Percentiles rank a stretch among this genome's conserved stretches.
Evolutionary conservation across 2,329 filamentous ascomycete genomes (phyloP).

Genomic region (Pseudogymnoascus sp.): DNA sequence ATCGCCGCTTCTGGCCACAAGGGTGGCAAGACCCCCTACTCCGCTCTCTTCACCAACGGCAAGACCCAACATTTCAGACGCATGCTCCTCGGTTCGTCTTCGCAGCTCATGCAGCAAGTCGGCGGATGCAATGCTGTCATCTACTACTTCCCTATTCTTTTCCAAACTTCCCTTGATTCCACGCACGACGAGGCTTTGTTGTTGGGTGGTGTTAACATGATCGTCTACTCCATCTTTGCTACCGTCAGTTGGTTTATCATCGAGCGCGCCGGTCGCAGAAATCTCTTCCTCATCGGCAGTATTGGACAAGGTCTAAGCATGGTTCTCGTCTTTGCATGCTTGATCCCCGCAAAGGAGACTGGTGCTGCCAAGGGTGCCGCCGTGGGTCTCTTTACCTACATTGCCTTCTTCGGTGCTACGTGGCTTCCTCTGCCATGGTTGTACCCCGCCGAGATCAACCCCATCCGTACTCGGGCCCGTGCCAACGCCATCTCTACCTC

Average conservation of each 20-base stretch:
- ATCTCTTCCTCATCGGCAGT: conserved; percentile 65
- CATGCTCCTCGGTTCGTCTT: conserved; percentile 43
- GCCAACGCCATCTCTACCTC: conserved; percentile 58
- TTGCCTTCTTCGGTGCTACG: conserved; percentile 52
- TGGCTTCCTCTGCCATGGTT: conserved; percentile 58
- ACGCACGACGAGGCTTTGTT: conserved; percentile 44
- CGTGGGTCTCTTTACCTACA: conserved; percentile 56
- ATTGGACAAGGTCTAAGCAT: conserved; percentile 58
- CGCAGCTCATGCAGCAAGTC: conserved; percentile 48
- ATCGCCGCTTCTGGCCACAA: conserved; percentile 32
- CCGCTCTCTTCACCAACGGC: conserved; percentile 42
- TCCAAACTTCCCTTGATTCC: conserved; percentile 41
- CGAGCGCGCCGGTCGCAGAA: conserved; percentile 57
- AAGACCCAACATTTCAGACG: conserved; percentile 49
- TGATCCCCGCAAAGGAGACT: conserved; percentile 28
- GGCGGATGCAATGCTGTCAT: conserved; percentile 39
- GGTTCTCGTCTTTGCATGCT: conserved; percentile 44
- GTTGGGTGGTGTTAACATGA: conserved; percentile 49
- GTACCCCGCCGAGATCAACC: conserved; percentile 55
- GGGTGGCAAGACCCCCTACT: conserved; percentile 28
- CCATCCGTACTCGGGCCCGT: conserved; percentile 52
- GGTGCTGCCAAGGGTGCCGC: conserved; percentile 31
- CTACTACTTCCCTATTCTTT: conserved; percentile 45
- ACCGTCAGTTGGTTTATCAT: conserved; percentile 46
- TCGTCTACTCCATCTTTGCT: conserved; percentile 47